phyloP scores from a whole-genome alignment of 106 monocot genomes.

The Dendrobium huoshanense region DNA sequence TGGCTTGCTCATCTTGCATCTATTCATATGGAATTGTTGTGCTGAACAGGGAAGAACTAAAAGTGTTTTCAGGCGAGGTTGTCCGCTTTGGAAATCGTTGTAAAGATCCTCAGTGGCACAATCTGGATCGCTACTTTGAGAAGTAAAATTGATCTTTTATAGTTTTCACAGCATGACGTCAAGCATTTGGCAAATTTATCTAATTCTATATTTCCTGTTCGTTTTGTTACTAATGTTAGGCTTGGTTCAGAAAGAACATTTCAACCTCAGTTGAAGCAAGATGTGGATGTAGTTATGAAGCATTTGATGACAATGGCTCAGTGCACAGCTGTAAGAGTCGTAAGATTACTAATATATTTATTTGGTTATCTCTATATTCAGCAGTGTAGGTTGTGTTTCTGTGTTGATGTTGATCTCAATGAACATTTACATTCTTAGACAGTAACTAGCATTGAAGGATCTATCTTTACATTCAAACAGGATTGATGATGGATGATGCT shows the following conservation, averaged over 20 bases:
- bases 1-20: neutral
- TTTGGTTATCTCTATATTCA: neutral
- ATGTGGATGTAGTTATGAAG: slow-evolving; percentile 44
- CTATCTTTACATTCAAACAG: neutral
- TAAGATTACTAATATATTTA: neutral
- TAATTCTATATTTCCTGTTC: neutral
- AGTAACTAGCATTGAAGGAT: neutral
- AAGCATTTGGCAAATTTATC: neutral
- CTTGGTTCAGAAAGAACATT: slow-evolving; percentile 40
- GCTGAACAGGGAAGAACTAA: slow-evolving; percentile 75
- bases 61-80: slow-evolving; percentile 72
- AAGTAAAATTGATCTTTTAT: slow-evolving; percentile 35
- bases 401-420: neutral
- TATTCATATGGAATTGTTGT: slow-evolving; percentile 2
- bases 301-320: slow-evolving; percentile 51
- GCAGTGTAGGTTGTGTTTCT: neutral
- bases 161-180: neutral
- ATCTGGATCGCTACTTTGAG: slow-evolving; percentile 80
- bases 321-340: slow-evolving; percentile 56
- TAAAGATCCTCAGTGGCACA: slow-evolving; percentile 93
- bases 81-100: slow-evolving; percentile 83
- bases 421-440: neutral
- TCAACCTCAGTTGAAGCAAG: slow-evolving; percentile 50
- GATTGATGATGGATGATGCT: neutral
- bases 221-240: slow-evolving; percentile 22